Percentiles rank a stretch among this genome's conserved stretches.
Conservation (phyloP, 1,284 basidiomycete species). For the Heterobasidion occidentale region DNA sequence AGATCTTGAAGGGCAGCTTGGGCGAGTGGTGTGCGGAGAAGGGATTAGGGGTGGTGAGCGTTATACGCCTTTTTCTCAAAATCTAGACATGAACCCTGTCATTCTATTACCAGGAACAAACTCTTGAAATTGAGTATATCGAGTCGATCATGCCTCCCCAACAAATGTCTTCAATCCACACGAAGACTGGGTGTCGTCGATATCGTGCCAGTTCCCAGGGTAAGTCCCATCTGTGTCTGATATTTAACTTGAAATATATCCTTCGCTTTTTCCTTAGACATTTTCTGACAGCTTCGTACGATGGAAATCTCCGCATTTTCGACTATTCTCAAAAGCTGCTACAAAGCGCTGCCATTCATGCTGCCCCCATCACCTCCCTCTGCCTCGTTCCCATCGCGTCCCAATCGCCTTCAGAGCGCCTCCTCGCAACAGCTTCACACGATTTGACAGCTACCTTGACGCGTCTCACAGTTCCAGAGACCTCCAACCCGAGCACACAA, state of each 20-base stretch:
- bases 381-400: slow-evolving; percentile 42
- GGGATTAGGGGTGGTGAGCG: slow-evolving; percentile 56
- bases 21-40: slow-evolving; percentile 74
- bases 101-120: slow-evolving; percentile 58
- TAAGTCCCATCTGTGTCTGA: slow-evolving; percentile 28
- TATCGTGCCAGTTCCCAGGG: slow-evolving; percentile 67
- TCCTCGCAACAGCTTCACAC: slow-evolving; percentile 77
- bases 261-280: slow-evolving; percentile 32
- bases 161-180: slow-evolving; percentile 77
- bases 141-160: slow-evolving; percentile 88
- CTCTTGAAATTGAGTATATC: slow-evolving; percentile 91
- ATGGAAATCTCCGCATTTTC: slow-evolving; percentile 69
- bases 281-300: slow-evolving; percentile 77
- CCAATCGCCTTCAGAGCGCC: slow-evolving; percentile 21
- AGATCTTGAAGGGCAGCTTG: slow-evolving; percentile 71
- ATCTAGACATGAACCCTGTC: slow-evolving; percentile 8
- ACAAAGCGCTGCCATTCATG: slow-evolving; percentile 44
- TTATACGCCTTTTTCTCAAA: background rate
- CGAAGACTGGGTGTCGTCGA: slow-evolving; percentile 91
- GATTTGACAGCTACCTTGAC: slow-evolving; percentile 73
- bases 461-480: slow-evolving; percentile 32
- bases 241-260: background rate
- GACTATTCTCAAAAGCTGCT: slow-evolving; percentile 58
- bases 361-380: slow-evolving; percentile 68
- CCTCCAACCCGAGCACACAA: slow-evolving; percentile 21